phyloP scores from a whole-genome alignment of 2,329 filamentous ascomycete genomes.

The Gliomastix tumulicola region DNA sequence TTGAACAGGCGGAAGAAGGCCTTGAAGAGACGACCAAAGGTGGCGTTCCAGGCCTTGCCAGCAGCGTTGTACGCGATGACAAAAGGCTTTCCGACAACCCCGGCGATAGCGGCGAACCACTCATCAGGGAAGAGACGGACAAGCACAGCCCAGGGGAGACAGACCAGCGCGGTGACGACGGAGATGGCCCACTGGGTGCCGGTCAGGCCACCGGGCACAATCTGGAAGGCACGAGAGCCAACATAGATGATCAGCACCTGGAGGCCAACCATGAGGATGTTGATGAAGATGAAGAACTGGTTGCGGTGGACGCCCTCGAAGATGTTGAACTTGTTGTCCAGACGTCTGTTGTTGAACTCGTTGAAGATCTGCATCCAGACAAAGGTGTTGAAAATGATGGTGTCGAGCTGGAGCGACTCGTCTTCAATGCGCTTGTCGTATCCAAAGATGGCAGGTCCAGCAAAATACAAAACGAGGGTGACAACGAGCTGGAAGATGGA shows the following conservation, averaged over 20 bases:
- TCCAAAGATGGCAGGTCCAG: conserved; percentile 40
- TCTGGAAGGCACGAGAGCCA: conserved; percentile 46
- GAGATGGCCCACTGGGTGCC: conserved; percentile 49
- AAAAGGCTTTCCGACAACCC: conserved; percentile 3
- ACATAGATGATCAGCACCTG: conserved; percentile 53
- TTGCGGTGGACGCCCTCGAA: conserved; percentile 51
- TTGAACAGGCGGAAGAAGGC: neutral
- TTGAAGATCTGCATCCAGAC: conserved; percentile 69
- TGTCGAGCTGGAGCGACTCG: conserved; percentile 32
- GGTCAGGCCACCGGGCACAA: conserved; percentile 26
- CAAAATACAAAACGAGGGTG: conserved; percentile 48
- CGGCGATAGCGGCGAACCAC: conserved; percentile 18
- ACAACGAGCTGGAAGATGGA: conserved; percentile 45
- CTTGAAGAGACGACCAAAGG: conserved; percentile 2
- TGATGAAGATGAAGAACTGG: conserved; percentile 51
- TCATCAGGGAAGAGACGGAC: conserved; percentile 43
- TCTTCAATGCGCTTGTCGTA: conserved; percentile 29
- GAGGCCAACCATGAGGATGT: conserved; percentile 47
- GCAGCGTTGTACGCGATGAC: conserved; percentile 1
- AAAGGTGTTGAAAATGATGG: conserved; percentile 60
- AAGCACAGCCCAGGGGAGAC: conserved; percentile 40
- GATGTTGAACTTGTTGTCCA: conserved; percentile 57
- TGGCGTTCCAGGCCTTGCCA: conserved; percentile 2
- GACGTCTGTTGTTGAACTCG: conserved; percentile 54
- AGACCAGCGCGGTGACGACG: conserved; percentile 38